phyloP scores from a whole-genome alignment of 305 asterid species.

The Andrographis paniculata region DNA sequence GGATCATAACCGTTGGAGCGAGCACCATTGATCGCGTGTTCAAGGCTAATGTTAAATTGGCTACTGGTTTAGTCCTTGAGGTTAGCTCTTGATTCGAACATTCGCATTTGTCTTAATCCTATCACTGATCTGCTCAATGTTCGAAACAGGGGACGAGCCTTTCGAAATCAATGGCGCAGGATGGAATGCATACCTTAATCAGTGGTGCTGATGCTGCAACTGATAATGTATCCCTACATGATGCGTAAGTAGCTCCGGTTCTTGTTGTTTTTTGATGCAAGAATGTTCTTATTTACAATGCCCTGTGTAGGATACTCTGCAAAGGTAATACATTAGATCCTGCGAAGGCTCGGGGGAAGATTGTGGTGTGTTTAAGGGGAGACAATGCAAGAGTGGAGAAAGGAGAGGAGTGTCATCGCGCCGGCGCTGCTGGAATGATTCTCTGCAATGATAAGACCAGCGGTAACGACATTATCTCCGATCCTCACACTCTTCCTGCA shows the following conservation, averaged over 20 bases:
- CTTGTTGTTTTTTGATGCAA: not conserved
- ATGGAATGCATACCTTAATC: slow-evolving; percentile 31
- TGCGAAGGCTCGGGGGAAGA: slow-evolving; percentile 46
- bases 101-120: not conserved
- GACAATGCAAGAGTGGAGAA: slow-evolving; percentile 31
- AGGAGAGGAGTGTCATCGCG: slow-evolving; percentile 33
- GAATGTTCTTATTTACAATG: not conserved
- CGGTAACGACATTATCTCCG: slow-evolving; percentile 32
- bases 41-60: slow-evolving; percentile 22
- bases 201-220: slow-evolving; percentile 30
- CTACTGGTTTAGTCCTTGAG: slow-evolving; percentile 27
- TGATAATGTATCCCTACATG: slow-evolving; percentile 18
- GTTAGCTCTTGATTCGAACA: slow-evolving; percentile 6
- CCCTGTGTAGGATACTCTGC: slow-evolving; percentile 41
- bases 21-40: slow-evolving; percentile 45
- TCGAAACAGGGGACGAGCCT: slow-evolving; percentile 35
- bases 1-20: slow-evolving; percentile 62
- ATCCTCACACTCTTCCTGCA: slow-evolving; percentile 56
- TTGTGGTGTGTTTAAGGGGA: slow-evolving; percentile 65
- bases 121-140: not conserved
- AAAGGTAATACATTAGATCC: slow-evolving; percentile 33
- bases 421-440: slow-evolving; percentile 74
- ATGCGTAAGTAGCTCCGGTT: slow-evolving; percentile 28
- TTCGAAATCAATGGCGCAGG: slow-evolving; percentile 23
- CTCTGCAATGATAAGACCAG: slow-evolving; percentile 31